phyloP scores from a whole-genome alignment of 768 basidiomycete genomes.

The Tricholoma matsutake region DNA sequence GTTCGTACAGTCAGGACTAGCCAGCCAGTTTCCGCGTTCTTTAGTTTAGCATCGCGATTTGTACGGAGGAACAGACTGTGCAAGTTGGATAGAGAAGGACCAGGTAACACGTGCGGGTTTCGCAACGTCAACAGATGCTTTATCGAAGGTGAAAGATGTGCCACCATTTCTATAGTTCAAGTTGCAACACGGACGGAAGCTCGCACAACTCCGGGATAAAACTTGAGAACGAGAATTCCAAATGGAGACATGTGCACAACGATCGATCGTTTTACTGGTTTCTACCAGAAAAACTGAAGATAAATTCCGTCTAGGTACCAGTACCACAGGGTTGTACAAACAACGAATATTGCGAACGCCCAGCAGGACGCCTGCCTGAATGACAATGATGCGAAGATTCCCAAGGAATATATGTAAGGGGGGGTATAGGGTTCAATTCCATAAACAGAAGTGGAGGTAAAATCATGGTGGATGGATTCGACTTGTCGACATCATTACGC shows the following conservation, averaged over 20 bases:
- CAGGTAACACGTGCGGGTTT: slow-evolving; percentile 55
- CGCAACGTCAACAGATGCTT: slow-evolving; percentile 72
- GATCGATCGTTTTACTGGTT: background rate
- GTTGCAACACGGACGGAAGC: background rate
- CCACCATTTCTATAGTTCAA: slow-evolving; percentile 28
- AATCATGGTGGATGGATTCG: background rate
- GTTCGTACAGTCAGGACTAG: slow-evolving; percentile 64
- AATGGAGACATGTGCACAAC: background rate
- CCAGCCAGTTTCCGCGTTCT: slow-evolving; percentile 75
- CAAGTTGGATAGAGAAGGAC: slow-evolving; percentile 53
- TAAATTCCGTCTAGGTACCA: slow-evolving; percentile 11
- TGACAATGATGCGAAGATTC: slow-evolving; percentile 1
- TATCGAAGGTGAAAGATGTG: slow-evolving; percentile 57
- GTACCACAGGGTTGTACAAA: slow-evolving; percentile 16
- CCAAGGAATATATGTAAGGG: slow-evolving; percentile 8
- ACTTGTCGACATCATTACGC: background rate
- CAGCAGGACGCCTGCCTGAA: slow-evolving; percentile 15
- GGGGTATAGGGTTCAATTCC: slow-evolving; percentile 13
- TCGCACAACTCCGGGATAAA: background rate
- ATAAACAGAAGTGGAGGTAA: background rate
- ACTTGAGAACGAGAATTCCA: background rate
- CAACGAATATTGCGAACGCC: slow-evolving; percentile 13
- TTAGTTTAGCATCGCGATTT: slow-evolving; percentile 59
- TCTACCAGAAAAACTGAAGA: background rate
- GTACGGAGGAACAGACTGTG: slow-evolving; percentile 57